Evolutionary conservation across 208 protist genomes (phyloP).

Genomic region (Phytomonas francai): DNA sequence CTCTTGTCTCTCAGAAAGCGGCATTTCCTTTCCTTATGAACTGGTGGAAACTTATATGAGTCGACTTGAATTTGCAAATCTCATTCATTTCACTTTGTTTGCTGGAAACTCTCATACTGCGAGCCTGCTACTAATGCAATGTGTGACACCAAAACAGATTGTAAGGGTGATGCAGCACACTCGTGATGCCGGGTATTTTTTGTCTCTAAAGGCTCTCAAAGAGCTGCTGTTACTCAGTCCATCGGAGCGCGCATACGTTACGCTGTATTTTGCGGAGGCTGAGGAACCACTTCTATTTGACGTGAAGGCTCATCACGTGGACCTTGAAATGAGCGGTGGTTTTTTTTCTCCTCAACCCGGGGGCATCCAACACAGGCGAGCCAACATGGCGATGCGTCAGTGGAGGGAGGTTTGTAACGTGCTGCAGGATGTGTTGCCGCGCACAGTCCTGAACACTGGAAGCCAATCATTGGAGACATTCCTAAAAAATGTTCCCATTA

Average conservation of each 20-base stretch:
- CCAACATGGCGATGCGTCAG: background rate
- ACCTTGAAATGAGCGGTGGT: background rate
- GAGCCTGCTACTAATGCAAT: constrained; percentile 25
- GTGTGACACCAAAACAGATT: constrained; percentile 25
- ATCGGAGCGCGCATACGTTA: constrained; percentile 15
- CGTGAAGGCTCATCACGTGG: background rate
- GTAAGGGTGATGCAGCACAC: constrained; percentile 40
- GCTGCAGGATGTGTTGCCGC: background rate
- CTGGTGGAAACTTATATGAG: constrained; percentile 11
- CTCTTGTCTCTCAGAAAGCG: background rate
- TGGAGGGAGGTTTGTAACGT: background rate
- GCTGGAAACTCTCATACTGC: constrained; percentile 32
- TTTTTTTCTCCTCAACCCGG: background rate
- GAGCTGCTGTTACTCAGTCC: constrained; percentile 7
- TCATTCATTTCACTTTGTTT: constrained; percentile 25
- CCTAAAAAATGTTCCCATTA: background rate
- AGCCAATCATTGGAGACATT: constrained; percentile 1
- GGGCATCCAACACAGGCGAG: background rate
- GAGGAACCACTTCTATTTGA: constrained; percentile 11
- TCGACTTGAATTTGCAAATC: constrained; percentile 21
- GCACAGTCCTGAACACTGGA: background rate
- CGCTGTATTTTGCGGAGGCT: constrained; percentile 11
- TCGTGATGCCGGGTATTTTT: constrained; percentile 5
- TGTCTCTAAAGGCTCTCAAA: constrained; percentile 19
- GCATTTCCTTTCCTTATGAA: background rate